Conservation (phyloP, 2,329 filamentous ascomycete genomes). For the Alternaria angustiovoidea region DNA sequence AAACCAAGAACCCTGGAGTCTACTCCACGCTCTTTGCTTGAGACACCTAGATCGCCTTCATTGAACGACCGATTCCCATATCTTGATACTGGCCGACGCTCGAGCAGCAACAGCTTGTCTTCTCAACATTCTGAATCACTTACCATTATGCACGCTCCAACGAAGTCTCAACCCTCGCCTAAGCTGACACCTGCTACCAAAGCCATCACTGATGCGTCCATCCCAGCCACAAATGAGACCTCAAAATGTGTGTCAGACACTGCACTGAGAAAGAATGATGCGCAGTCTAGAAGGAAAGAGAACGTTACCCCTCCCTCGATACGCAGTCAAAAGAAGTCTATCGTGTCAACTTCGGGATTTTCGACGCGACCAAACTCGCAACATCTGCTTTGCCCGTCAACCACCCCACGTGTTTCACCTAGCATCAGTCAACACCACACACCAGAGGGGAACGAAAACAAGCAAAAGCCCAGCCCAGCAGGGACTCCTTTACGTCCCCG, state of each 20-base stretch:
- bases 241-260: slow-evolving; percentile 15
- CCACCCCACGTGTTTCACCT: slow-evolving; percentile 18
- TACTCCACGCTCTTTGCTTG: slow-evolving; percentile 13
- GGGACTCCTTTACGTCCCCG: slow-evolving; percentile 20
- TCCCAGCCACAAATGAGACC: slow-evolving; percentile 14
- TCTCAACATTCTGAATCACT: slow-evolving; percentile 27
- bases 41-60: slow-evolving; percentile 40
- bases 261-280: slow-evolving; percentile 12
- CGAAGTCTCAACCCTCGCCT: slow-evolving; percentile 10
- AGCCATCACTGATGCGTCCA: slow-evolving; percentile 32
- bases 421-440: slow-evolving; percentile 26
- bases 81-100: slow-evolving; percentile 46
- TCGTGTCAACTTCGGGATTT: background rate
- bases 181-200: slow-evolving; percentile 23
- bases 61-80: slow-evolving; percentile 58
- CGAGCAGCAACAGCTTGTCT: slow-evolving; percentile 37
- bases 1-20: slow-evolving; percentile 15
- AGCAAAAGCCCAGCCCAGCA: slow-evolving; percentile 9
- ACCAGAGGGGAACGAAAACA: slow-evolving; percentile 3
- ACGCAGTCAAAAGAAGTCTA: background rate
- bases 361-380: slow-evolving; percentile 26
- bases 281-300: slow-evolving; percentile 30
- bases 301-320: slow-evolving; percentile 27
- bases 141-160: slow-evolving; percentile 25
- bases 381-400: slow-evolving; percentile 25